Percentiles rank a stretch among this genome's conserved stretches.
These are phyloP conservation scores for Trichocladium antarcticum DNA, from an alignment of 495 filamentous ascomycete species.

Conservation along the genomic window DNA sequence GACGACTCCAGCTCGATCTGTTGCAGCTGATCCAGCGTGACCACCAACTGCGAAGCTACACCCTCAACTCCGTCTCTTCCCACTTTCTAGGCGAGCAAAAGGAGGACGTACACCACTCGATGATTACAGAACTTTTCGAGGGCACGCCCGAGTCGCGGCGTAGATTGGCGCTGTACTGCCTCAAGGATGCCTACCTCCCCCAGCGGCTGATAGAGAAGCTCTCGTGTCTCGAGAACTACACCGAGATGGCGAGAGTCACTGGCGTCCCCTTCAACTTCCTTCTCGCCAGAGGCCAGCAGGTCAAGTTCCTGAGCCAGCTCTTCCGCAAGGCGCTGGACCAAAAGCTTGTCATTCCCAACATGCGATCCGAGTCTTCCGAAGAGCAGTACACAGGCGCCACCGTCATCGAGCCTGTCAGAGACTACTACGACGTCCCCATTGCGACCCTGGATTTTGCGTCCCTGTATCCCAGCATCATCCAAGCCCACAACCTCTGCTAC, in stretches of 20 bases:
- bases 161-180: constrained; percentile 85
- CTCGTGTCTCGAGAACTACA: constrained; percentile 95
- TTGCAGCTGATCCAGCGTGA: constrained; percentile 89
- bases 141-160: constrained; percentile 85
- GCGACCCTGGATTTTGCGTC: constrained; percentile 98
- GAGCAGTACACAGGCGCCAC: constrained; percentile 97
- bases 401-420: constrained; percentile 88
- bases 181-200: constrained; percentile 95
- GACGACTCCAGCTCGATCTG: constrained; percentile 84
- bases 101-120: constrained; percentile 96
- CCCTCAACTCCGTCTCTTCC: constrained; percentile 91
- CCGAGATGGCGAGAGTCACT: constrained; percentile 98
- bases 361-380: constrained; percentile 48
- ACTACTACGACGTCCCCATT: constrained; percentile 87
- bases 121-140: constrained; percentile 97
- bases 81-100: constrained; percentile 97
- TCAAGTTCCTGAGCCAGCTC: constrained; percentile 95
- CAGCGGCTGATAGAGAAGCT: constrained; percentile 95
- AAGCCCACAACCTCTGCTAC: constrained; percentile 97
- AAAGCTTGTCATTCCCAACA: constrained; percentile 84
- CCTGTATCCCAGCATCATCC: constrained; percentile 96
- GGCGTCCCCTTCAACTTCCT: constrained; percentile 96
- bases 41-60: constrained; percentile 91
- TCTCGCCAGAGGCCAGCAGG: constrained; percentile 84
- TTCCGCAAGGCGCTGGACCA: constrained; percentile 91